Evolutionary conservation across 768 basidiomycete species (phyloP), one percentile per base, ranked within the genome.

Genomic region (Boletus insuetus): DNA sequence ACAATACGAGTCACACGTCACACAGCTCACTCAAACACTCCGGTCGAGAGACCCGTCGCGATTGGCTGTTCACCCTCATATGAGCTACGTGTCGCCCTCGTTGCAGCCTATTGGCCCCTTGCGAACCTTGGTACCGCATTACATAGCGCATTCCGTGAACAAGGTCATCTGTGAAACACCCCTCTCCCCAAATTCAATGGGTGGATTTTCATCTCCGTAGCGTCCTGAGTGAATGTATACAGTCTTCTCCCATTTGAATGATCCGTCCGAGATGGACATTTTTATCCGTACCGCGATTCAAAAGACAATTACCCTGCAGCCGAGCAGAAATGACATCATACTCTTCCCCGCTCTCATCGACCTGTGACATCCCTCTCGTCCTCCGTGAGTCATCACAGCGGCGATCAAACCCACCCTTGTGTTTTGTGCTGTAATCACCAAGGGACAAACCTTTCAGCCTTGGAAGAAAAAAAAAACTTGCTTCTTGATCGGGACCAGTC

Each of bases 201-300:
- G 43, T 44, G 16, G 26, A 9, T 17, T 5, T 44, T 46, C 45
- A 46, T 46, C 46, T 46, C 46, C 46, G 46, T 14, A 35, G 46
- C 19, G 19, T 46, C 9, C 7, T 17, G 4, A 8, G 16, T 16
- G 26, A 26, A 26, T 22, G 22, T 3, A 22, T 22, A 22, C 22
- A 3, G 24, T 24, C 35, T 37, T 16, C 35, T 37, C 35, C 29
- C 35, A 24, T 6, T 26, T 29, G 9, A 19, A 63, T 59, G 61
- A 47, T 63, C 62, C 62, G 53, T 51, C 62, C 62, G 61, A 7
- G 24, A 40, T 53, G 22, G 38, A 51, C 44, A 46, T 13, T 29
- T 29, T 29, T 29, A 29, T 29, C 26, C 26, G 26, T 29, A 29
- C 41, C 34, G 47, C 40, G 22, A 29, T 29, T 9, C 26, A 29